Evolutionary conservation across 148 eudicot genomes (phyloP), one percentile per base, ranked within the genome.

Genomic region (Polygonum aviculare): DNA sequence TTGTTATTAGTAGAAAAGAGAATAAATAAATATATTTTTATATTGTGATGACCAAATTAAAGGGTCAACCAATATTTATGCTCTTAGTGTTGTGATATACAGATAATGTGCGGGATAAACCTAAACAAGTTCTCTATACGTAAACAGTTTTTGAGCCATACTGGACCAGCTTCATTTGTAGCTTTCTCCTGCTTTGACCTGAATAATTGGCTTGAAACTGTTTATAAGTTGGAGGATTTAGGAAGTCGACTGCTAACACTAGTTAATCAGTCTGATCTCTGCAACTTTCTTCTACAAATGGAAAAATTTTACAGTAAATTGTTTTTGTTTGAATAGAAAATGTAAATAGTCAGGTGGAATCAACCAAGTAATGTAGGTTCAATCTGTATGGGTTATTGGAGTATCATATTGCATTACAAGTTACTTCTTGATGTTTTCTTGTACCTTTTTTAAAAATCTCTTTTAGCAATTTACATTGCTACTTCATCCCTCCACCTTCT

Each of bases 401-500:
- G 14, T 36, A 38, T 38, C 72, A 67, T 36, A 22, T 31, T 26
- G n/a, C 9, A 54, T n/a, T 54, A 54, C 31, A 31, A 60, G 12
- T 21, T 60, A 10, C 38, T 22, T 60, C 36, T 35, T 65, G 33
- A 36, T 65, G 71, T 36, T 39, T 38, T 48, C 77, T 14, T 84
- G 54, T 63, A 26, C 16, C 59, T 77, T 39, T 44, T 26, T 0
- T 26, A 26, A 26, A 26, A 0, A 74, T 63, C 41, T 54, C 67
- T 52, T 62, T 74, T 74, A 57, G 12, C 31, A 52, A 54, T 55
- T 75, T 54, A 36, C 59, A 19, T 41, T 74, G 73, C 16, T 47
- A 75, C 73, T 75, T 39, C 60, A 60, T 22, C 36, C 16, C 6
- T 12, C 3, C 36, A 62, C 26, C 69, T 57, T 51, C 33, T 36